Evolutionary conservation across 495 filamentous ascomycete species (phyloP).

Genomic region (Aspergillus nanangensis): DNA sequence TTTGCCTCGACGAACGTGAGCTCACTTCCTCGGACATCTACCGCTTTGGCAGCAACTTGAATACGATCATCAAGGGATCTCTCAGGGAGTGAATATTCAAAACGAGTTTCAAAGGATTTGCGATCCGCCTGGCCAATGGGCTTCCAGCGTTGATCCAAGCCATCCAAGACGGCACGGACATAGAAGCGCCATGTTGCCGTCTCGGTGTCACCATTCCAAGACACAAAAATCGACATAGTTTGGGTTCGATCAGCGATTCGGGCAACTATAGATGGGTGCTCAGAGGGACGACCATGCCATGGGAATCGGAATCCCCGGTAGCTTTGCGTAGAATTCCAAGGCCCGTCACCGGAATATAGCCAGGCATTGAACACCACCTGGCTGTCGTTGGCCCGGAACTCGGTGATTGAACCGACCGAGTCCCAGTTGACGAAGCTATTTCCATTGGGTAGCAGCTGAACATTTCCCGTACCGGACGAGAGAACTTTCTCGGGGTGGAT

Average conservation of each 20-base stretch:
- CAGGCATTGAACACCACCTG: slow-evolving; percentile 34
- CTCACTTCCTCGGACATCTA: too few relatives aligned
- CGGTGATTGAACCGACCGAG: slow-evolving; percentile 40
- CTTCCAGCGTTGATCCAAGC: not conserved
- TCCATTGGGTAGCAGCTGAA: slow-evolving; percentile 45
- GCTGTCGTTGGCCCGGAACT: slow-evolving; percentile 37
- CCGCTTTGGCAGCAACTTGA: too few relatives aligned
- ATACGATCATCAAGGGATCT: too few relatives aligned
- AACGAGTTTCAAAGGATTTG: slow-evolving; percentile 1
- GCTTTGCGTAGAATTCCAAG: too few relatives aligned
- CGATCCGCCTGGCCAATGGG: slow-evolving; percentile 4
- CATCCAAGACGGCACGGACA: too few relatives aligned
- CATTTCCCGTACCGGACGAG: slow-evolving; percentile 48
- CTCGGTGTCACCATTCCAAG: slow-evolving; percentile 39
- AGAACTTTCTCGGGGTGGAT: slow-evolving; percentile 33
- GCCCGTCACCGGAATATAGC: slow-evolving; percentile 13
- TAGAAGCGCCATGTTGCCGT: slow-evolving; percentile 28
- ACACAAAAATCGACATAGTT: slow-evolving; percentile 26
- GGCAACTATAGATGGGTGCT: slow-evolving; percentile 21
- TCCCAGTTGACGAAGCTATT: slow-evolving; percentile 51
- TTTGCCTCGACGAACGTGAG: too few relatives aligned
- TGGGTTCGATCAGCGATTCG: slow-evolving; percentile 6
- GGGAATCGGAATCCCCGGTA: slow-evolving; percentile 20
- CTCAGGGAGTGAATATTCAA: too few relatives aligned
- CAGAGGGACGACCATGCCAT: slow-evolving; percentile 19